These are phyloP conservation scores for Pisolithus thermaeus DNA, from an alignment of 1,284 basidiomycete species.

Conservation along the genomic window DNA sequence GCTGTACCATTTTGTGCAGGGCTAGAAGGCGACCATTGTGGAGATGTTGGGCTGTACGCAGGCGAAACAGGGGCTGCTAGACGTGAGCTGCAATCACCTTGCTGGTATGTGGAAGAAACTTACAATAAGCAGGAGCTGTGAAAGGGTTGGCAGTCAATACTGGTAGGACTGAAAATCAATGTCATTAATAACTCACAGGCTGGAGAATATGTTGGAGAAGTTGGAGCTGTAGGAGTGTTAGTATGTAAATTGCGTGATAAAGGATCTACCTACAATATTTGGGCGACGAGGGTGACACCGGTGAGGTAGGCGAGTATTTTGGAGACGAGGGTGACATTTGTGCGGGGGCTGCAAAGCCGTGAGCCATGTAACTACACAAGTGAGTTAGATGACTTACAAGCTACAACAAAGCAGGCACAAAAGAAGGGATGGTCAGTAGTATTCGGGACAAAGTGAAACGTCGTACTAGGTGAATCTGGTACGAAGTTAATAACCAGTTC, in stretches of 20 bases:
- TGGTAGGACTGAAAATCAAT: slow-evolving; percentile 10
- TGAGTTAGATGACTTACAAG: slow-evolving; percentile 43
- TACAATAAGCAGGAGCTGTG: slow-evolving; percentile 67
- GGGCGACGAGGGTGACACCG: slow-evolving; percentile 79
- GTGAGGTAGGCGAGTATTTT: slow-evolving; percentile 81
- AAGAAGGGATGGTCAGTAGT: slow-evolving; percentile 11
- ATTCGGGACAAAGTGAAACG: slow-evolving; percentile 11
- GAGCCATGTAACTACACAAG: slow-evolving; percentile 5
- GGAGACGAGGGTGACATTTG: slow-evolving; percentile 83
- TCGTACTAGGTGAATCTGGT: slow-evolving; percentile 74
- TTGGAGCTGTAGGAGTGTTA: slow-evolving; percentile 52
- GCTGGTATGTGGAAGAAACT: slow-evolving; percentile 26
- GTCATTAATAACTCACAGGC: slow-evolving; percentile 53
- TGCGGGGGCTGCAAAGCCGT: slow-evolving; percentile 46
- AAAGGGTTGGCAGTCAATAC: slow-evolving; percentile 14
- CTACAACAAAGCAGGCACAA: slow-evolving; percentile 30
- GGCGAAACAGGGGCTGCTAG: slow-evolving; percentile 71
- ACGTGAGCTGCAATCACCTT: slow-evolving; percentile 11
- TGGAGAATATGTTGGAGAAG: slow-evolving; percentile 78
- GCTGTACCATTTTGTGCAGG: slow-evolving; percentile 54
- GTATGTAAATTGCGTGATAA: slow-evolving; percentile 3
- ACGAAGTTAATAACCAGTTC: slow-evolving; percentile 24
- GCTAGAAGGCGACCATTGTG: slow-evolving; percentile 75
- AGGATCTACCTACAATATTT: slow-evolving; percentile 67
- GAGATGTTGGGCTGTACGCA: slow-evolving; percentile 78